Evolutionary conservation across 2,329 filamentous ascomycete species (phyloP).

Genomic region (Trichophyton rubrum): DNA sequence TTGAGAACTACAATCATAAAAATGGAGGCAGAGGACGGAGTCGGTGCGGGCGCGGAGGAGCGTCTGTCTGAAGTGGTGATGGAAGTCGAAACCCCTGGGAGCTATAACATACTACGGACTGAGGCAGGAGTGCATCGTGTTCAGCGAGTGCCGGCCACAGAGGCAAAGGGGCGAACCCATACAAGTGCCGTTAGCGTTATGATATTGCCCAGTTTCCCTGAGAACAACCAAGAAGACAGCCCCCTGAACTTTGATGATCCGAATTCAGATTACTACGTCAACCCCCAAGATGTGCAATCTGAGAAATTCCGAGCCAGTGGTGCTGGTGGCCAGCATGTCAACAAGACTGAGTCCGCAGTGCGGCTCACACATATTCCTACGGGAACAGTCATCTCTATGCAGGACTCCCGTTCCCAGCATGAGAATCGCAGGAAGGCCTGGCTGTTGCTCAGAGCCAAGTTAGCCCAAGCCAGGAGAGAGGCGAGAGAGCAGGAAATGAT

Average conservation of each 20-base stretch:
- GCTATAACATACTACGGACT: conserved; percentile 69
- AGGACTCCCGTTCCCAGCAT: conserved; percentile 82
- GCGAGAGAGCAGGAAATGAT: conserved; percentile 70
- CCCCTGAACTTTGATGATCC: conserved; percentile 64
- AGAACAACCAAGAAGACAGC: conserved; percentile 37
- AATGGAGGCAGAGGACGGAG: conserved; percentile 60
- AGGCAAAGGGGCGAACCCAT: conserved; percentile 81
- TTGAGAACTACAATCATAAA: conserved; percentile 60
- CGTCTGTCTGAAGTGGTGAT: conserved; percentile 78
- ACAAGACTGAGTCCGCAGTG: conserved; percentile 93
- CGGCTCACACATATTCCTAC: conserved; percentile 84
- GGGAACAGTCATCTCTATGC: conserved; percentile 76
- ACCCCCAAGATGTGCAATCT: conserved; percentile 64
- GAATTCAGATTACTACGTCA: conserved; percentile 80
- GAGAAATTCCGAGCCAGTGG: conserved; percentile 89
- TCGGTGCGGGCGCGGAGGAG: conserved; percentile 45
- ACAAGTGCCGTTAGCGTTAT: conserved; percentile 87
- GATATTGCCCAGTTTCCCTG: conserved; percentile 73
- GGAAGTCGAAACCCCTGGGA: conserved; percentile 62
- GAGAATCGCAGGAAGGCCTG: conserved; percentile 81
- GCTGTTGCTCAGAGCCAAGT: conserved; percentile 65
- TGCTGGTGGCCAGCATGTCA: conserved; percentile 93
- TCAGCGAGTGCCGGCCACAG: conserved; percentile 82
- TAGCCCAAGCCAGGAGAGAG: conserved; percentile 70
- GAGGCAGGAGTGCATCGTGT: conserved; percentile 94